phyloP scores from a whole-genome alignment of 768 basidiomycete genomes.

The Trametes punicea region DNA sequence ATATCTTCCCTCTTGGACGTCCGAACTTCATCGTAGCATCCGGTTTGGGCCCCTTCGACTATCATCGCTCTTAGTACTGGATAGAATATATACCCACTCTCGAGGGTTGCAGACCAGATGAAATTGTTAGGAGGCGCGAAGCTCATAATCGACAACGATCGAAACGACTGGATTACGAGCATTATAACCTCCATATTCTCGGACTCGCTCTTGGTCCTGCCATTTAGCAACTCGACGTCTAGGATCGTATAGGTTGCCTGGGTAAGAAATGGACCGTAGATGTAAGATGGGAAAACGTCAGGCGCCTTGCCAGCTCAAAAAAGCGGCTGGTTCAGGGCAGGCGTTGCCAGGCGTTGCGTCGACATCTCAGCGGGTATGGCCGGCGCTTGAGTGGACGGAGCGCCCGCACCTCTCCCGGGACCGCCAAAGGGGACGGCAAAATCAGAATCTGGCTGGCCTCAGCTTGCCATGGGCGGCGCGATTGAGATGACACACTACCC shows the following conservation, averaged over 20 bases:
- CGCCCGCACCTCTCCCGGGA: slow-evolving; percentile 4
- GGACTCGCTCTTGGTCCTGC: slow-evolving; percentile 64
- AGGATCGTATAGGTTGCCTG: slow-evolving; percentile 50
- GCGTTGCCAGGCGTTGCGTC: slow-evolving; percentile 1
- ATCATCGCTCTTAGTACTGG: too few species aligned
- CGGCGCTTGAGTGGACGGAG: background rate
- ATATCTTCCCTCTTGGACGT: background rate
- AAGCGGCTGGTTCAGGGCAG: slow-evolving; percentile 28
- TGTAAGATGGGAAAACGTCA: slow-evolving; percentile 44
- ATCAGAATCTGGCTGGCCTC: background rate
- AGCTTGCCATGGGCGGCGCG: background rate
- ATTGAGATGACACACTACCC: slow-evolving; percentile 11
- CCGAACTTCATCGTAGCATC: too few species aligned
- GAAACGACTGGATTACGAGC: slow-evolving; percentile 38
- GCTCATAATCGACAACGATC: slow-evolving; percentile 32
- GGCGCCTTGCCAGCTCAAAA: slow-evolving; percentile 14
- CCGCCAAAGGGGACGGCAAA: background rate
- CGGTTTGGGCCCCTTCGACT: too few species aligned
- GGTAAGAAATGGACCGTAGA: slow-evolving; percentile 58
- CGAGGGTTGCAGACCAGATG: background rate
- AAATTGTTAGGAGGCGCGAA: slow-evolving; percentile 47
- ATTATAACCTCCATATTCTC: slow-evolving; percentile 66
- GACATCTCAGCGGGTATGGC: background rate
- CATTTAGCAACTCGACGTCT: slow-evolving; percentile 64
- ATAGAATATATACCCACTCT: too few species aligned